Conservation (phyloP, 2,329 filamentous ascomycete genomes). For the Xylariaceae sp. region DNA sequence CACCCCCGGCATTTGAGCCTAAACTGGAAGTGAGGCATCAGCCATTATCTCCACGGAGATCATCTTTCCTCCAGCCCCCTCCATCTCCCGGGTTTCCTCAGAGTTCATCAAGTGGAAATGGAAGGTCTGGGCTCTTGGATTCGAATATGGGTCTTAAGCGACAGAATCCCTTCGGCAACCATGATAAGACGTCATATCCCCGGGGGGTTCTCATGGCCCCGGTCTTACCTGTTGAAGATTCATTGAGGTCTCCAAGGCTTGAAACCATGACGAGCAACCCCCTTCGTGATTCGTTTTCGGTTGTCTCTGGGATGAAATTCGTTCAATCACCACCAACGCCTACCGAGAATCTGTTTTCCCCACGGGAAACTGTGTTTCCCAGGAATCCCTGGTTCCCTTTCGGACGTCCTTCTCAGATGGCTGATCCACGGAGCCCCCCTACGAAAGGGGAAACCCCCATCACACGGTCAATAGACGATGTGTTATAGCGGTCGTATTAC, state of each 20-base stretch:
- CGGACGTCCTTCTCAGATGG: slow-evolving; percentile 47
- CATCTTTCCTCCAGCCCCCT: slow-evolving; percentile 32
- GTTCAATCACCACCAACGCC: slow-evolving; percentile 51
- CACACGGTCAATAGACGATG: slow-evolving; percentile 71
- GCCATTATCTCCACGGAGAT: slow-evolving; percentile 25
- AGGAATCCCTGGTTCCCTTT: slow-evolving; percentile 51
- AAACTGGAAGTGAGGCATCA: slow-evolving; percentile 13
- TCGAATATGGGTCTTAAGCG: slow-evolving; percentile 32
- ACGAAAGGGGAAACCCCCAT: slow-evolving; percentile 72
- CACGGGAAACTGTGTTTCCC: slow-evolving; percentile 49
- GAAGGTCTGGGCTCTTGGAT: slow-evolving; percentile 42
- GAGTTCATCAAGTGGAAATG: slow-evolving; percentile 37
- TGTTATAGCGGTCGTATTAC: slow-evolving; percentile 50
- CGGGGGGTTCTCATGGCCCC: slow-evolving; percentile 37
- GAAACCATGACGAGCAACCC: slow-evolving; percentile 70
- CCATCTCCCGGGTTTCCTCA: slow-evolving; percentile 42
- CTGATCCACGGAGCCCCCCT: slow-evolving; percentile 70
- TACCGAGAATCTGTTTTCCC: slow-evolving; percentile 51
- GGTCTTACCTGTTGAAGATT: slow-evolving; percentile 44
- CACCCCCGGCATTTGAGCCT: slow-evolving; percentile 37
- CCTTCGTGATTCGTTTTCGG: slow-evolving; percentile 47
- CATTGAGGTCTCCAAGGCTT: slow-evolving; percentile 66
- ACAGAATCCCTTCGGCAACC: slow-evolving; percentile 22
- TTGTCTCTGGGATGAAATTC: slow-evolving; percentile 48
- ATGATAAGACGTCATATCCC: slow-evolving; percentile 22